Evolutionary conservation across 2,329 filamentous ascomycete species (phyloP).

Genomic region (Sclerotinia nivalis): DNA sequence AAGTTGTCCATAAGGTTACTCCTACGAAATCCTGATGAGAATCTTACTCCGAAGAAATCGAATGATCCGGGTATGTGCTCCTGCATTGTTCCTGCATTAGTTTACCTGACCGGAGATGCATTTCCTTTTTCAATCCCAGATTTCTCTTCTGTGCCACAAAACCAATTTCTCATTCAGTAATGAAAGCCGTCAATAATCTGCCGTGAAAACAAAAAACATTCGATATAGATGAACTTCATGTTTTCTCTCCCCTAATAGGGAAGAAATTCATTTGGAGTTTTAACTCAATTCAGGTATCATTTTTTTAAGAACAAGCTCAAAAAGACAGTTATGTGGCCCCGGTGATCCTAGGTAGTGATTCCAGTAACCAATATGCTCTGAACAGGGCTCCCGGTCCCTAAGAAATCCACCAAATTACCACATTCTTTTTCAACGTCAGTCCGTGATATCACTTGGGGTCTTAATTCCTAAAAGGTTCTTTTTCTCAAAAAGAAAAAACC

Average conservation of each 20-base stretch:
- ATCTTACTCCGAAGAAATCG: constrained; percentile 1
- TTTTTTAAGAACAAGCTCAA: constrained; percentile 17
- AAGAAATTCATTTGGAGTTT: constrained; percentile 13
- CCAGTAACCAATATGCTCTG: constrained; percentile 1
- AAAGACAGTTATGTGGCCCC: background rate
- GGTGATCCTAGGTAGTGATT: background rate
- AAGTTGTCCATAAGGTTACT: background rate
- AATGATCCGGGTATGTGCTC: constrained; percentile 10
- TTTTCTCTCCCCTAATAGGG: background rate
- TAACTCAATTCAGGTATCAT: background rate
- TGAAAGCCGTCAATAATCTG: constrained; percentile 20
- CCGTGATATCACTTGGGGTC: background rate
- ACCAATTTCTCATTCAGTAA: constrained; percentile 1
- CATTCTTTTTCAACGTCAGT: constrained; percentile 16
- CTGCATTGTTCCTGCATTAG: constrained; percentile 3
- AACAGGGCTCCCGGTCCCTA: constrained; percentile 1
- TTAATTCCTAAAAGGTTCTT: background rate
- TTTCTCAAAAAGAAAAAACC: background rate
- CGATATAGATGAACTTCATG: background rate
- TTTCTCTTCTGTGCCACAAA: background rate
- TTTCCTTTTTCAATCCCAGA: constrained; percentile 8
- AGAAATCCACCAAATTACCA: background rate
- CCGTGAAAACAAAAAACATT: background rate
- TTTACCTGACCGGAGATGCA: background rate
- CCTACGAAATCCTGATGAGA: background rate